Evolutionary conservation across 257 asterid genomes (phyloP).

Genomic region (Nicotiana otophora): DNA sequence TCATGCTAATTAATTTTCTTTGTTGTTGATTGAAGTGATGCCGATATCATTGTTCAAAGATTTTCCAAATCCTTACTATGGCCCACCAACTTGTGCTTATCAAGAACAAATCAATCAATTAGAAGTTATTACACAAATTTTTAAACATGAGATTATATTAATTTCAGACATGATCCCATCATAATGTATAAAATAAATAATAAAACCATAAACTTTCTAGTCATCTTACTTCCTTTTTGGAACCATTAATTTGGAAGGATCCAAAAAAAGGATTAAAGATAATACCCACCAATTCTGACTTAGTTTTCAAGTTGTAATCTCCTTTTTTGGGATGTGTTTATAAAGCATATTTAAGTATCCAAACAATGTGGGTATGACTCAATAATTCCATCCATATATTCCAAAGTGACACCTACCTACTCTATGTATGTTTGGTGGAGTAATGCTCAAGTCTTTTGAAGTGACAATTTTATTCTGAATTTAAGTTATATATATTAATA

Average conservation of each 20-base stretch:
- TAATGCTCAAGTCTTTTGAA: constrained; percentile 70
- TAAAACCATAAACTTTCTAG: constrained; percentile 44
- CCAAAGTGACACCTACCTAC: constrained; percentile 55
- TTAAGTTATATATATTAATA: neutral
- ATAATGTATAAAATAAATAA: neutral
- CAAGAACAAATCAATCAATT: constrained; percentile 48
- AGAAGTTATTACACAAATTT: neutral
- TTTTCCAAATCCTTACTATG: constrained; percentile 56
- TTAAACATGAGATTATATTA: constrained; percentile 23
- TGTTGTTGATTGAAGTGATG: constrained; percentile 74
- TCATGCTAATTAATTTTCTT: constrained; percentile 37
- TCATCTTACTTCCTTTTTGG: constrained; percentile 50
- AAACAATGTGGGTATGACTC: constrained; percentile 53
- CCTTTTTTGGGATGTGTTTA: constrained; percentile 45
- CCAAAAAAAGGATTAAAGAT: constrained; percentile 34
- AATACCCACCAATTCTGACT: constrained; percentile 37
- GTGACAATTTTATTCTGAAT: neutral
- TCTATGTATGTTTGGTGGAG: constrained; percentile 43
- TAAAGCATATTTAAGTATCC: constrained; percentile 31
- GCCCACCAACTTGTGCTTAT: constrained; percentile 51
- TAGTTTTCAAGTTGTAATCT: constrained; percentile 52
- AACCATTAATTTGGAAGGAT: constrained; percentile 73
- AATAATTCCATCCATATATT: constrained; percentile 49
- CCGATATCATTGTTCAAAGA: constrained; percentile 53
- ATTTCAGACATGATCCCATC: constrained; percentile 36